phyloP scores from a whole-genome alignment of 2,329 filamentous ascomycete species.

The Nothopassalora personata region DNA sequence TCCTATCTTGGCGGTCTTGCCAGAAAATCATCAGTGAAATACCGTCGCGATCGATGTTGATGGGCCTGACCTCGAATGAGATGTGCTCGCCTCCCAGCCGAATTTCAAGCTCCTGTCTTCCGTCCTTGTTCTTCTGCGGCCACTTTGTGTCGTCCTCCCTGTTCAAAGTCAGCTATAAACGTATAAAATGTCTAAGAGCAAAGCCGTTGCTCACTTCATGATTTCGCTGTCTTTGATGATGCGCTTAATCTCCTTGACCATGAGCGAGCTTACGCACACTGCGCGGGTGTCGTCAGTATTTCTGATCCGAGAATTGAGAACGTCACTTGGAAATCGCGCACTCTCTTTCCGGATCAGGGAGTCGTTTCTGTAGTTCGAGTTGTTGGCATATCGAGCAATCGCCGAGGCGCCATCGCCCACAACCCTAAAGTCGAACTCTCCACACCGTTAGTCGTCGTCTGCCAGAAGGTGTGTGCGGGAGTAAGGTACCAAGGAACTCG shows the following conservation, averaged over 20 bases:
- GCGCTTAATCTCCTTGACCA: conserved; percentile 91
- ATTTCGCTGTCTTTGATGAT: conserved; percentile 98
- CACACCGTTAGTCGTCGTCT: conserved; percentile 4
- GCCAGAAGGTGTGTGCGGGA: not conserved
- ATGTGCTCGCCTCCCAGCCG: conserved; percentile 92
- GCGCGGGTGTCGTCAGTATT: not conserved
- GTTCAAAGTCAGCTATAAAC: conserved; percentile 15
- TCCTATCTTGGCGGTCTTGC: conserved; percentile 92
- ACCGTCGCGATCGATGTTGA: conserved; percentile 12
- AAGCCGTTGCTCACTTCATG: conserved; percentile 63
- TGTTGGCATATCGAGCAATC: conserved; percentile 94
- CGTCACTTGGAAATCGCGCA: conserved; percentile 44
- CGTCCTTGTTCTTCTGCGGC: conserved; percentile 99
- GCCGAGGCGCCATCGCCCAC: conserved; percentile 90
- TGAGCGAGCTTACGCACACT: conserved; percentile 93
- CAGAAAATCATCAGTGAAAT: not conserved
- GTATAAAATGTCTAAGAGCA: not conserved
- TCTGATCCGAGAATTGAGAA: not conserved
- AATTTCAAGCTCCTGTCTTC: conserved; percentile 93
- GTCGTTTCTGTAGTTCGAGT: conserved; percentile 98
- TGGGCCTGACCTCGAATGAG: conserved; percentile 74
- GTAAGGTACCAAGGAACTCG: conserved; percentile 78
- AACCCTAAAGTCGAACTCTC: conserved; percentile 94
- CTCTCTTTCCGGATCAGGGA: conserved; percentile 99
- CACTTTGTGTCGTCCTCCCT: conserved; percentile 98